Conservation (phyloP, 495 filamentous ascomycete species). For the Aspergillus campestris region DNA sequence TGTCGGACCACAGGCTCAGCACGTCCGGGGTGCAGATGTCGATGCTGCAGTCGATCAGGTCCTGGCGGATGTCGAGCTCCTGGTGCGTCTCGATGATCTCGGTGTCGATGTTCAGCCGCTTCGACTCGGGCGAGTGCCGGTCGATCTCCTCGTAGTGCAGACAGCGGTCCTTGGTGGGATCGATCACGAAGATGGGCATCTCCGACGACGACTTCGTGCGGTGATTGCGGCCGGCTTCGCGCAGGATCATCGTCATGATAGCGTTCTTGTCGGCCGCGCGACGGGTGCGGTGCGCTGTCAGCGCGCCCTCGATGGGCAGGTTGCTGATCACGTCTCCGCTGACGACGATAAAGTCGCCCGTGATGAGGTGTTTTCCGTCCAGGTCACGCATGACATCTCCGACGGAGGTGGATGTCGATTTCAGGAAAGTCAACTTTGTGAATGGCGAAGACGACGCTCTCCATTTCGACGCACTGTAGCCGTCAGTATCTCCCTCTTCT, state of each 20-base stretch:
- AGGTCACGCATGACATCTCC: constrained; percentile 95
- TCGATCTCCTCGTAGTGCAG: constrained; percentile 83
- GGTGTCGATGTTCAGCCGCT: constrained; percentile 60
- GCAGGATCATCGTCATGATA: constrained; percentile 95
- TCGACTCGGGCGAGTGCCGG: constrained; percentile 34
- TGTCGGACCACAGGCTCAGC: constrained; percentile 89
- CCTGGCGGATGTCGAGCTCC: constrained; percentile 72
- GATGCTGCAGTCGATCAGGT: constrained; percentile 90
- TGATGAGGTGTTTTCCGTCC: constrained; percentile 77
- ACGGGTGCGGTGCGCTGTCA: constrained; percentile 71
- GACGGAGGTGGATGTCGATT: constrained; percentile 77
- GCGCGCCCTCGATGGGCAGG: constrained; percentile 67
- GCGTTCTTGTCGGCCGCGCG: constrained; percentile 82
- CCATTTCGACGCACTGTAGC: constrained; percentile 58
- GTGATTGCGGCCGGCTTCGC: constrained; percentile 66
- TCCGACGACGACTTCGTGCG: constrained; percentile 64
- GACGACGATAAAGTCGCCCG: constrained; percentile 83
- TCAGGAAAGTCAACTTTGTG: constrained; percentile 71
- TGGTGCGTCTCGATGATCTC: constrained; percentile 55
- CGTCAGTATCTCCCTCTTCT: not conserved
- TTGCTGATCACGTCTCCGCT: constrained; percentile 95
- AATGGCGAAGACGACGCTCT: constrained; percentile 69
- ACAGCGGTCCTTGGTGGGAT: constrained; percentile 71
- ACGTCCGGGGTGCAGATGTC: constrained; percentile 98
- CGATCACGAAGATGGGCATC: constrained; percentile 77